Evolutionary conservation across 1,284 basidiomycete species (phyloP), one percentile per base, ranked within the genome.

Genomic region (Schizopora paradoxa): DNA sequence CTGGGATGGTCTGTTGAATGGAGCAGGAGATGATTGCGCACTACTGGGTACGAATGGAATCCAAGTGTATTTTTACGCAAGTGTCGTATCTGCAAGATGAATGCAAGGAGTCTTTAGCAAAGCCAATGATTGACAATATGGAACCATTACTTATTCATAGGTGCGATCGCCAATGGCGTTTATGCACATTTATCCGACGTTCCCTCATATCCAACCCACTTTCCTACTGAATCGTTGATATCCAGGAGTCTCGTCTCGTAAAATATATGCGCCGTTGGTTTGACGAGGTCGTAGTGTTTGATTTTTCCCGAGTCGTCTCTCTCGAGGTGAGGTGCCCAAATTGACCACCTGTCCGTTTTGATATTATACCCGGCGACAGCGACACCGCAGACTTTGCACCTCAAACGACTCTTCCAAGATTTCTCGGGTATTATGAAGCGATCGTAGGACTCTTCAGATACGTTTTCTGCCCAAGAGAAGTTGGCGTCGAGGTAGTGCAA

Each of bases 261-360:
- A 60, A 82, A 83, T 7, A 76, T 76, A 58, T 83, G 82, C 7
- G 68, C 71, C 0, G 73, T 79, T 0, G 81, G 80, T 53, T 70
- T 73, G 35, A 80, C 60, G 7, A 56, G 51, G 1, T 76, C 74
- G 74, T 74, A 77, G 22, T 65, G 56, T 47, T 68, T 61, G 41
- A 79, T 72, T 39, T 60, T 66, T 6, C 76, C 75, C 1, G 66
- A 60, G 3, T 61, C 65, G 48, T 74, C 71, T 33, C 80, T 64
- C 43, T 73, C 67, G 13, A 85, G 61, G 43, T 72, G 68, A 2
- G 65, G 66, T 6, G 77, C 77, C 72, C 75, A 79, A 10, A 82
- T 64, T 55, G 74, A 80, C 62, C 69, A 70, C 38, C 62, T 67
- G 16, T 66, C 58, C 11, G 33, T 22, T 10, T 65, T 69, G 13